Base-by-base conservation (phyloP, 305 asterid species). In the Lippia alba region DNA sequence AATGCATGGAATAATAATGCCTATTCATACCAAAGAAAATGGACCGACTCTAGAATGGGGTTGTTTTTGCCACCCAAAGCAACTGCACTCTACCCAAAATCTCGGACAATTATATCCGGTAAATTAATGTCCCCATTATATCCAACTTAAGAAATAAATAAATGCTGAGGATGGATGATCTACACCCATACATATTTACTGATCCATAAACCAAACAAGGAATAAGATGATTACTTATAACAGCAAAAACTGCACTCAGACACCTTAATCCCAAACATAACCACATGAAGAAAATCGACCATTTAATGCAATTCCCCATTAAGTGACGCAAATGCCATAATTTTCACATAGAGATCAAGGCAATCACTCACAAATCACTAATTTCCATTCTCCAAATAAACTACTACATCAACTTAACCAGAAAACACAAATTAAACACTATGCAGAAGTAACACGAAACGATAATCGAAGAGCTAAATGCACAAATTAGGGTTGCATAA, bases 261-360 rank as follows among this genome's bases (percentile, higher is more conserved):
- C 2, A 34, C 70, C 74, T 61, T 44, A 39, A 62, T 74, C 62
- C 14, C 30, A 36, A 34, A 53, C 30, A 19, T 20, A 53, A 66
- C 51, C 11, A 63, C 32, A 70, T 24, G 14, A 46, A 61, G 14
- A 46, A 61, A 72, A 44, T 53, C 71, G 11, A 67, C 45, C 62
- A 63, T 53, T 3, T 9, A 63, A 56, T 19, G 53, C 64, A 50
- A 64, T 64, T 66, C 34, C 11, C 61, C 57, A 45, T 66, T 56
- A 10, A 58, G 34, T 78, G 67, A 55, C 33, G 34, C 69, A 20
- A 63, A 45, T 45, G 48, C 67, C 57, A 56, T 1, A 18, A 34
- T 10, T 59, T 44, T 40, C 70, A 34, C 6, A 36, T 66, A 59
- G 17, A 64, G 82, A 78, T 69, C 70, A 50, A 69, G 11, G 40